Evolutionary conservation across 2,329 filamentous ascomycete genomes (phyloP), one percentile per base, ranked within the genome.

Genomic region (Xylariaceae sp.): DNA sequence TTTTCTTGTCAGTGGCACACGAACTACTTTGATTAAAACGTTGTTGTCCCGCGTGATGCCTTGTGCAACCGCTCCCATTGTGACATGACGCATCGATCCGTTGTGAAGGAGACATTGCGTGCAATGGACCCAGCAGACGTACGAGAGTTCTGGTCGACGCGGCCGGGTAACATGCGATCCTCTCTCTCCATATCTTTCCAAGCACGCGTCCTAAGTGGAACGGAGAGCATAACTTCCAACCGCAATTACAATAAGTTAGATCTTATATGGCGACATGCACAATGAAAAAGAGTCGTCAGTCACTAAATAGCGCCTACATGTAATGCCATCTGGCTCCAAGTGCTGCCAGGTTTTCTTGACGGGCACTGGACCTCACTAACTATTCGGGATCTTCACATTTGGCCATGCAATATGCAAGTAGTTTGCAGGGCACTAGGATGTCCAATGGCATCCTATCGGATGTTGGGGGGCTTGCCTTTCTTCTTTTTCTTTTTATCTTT

Each of bases 141-240:
- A 57, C 46, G 46, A 44, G 47, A 57, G 44, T 49, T 51, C 10
- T 19, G 22, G 21, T 15, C 12, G 45, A 48, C 40, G 42, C 29
- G 16, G 21, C 22, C 26, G 29, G 13, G 29, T 39, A 15, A 58
- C 52, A 50, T 48, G 52, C 21, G 51, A 55, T 55, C 52, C 55
- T 59, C 55, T 59, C 55, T 48, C 36, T 29, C 45, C 18, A 47
- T 51, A 41, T 30, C 43, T 49, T 21, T n/a, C 12, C n/a, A 12
- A 18, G 56, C 32, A 49, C 39, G 26, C 21, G 21, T 29, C 40
- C 8, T 42, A 5, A 36, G 32, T 22, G 12, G 6, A 3, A 26
- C 8, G 18, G 30, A 55, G 32, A 42, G 19, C 44, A 44, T 37
- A 26, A 8, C 26, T 26, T 8, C 26, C 26, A 26, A 26, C 26